Evolutionary conservation across 139 green algal genomes (phyloP), one percentile per base, ranked within the genome.

Genomic region (Trebouxia sp.): DNA sequence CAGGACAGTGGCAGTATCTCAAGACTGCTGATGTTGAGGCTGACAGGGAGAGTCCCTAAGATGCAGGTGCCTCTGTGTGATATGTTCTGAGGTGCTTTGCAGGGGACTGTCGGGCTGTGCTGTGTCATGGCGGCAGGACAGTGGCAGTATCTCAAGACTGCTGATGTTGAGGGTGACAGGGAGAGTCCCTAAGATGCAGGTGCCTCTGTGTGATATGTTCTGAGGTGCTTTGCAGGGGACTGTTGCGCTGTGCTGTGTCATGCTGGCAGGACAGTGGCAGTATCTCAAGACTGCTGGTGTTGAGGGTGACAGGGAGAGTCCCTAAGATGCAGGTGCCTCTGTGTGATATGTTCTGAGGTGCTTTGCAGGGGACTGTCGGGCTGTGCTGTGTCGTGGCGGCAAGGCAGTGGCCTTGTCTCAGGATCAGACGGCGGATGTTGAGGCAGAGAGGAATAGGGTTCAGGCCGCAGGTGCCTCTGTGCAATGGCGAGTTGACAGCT

Each of bases 31-130:
- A 89, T 20, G 56, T 90, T 38, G 74, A 80, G 2, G 84, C 86
- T 26, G 95, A 98, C 91, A 85, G 92, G 43, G 30, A 30, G 67
- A 88, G 95, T 8, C 81, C 97, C 15, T 32, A 80, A 39, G 83
- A 79, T 0, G 82, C 82, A 8, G 93, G 92, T 14, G 88, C 84
- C 77, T 69, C 51, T 14, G 82, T 95, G 24, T n/a, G 15, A 7
- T n/a, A n/a, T n/a, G n/a, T n/a, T n/a, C n/a, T n/a, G n/a, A n/a
- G n/a, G n/a, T n/a, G 50, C 50, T 28, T n/a, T 82, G 75, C 65
- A 47, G 95, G 95, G 5, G 95, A 98, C 85, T 95, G 95, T 85
- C 80, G 95, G 6, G 91, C 92, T 12, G 90, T 98, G 65, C 76
- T 98, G 45, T 92, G 88, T 78, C 83, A 90, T 0, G 69, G 67